Base-by-base conservation (phyloP, 108 stramenopile species). In the Pseudonitzschia pungens region DNA sequence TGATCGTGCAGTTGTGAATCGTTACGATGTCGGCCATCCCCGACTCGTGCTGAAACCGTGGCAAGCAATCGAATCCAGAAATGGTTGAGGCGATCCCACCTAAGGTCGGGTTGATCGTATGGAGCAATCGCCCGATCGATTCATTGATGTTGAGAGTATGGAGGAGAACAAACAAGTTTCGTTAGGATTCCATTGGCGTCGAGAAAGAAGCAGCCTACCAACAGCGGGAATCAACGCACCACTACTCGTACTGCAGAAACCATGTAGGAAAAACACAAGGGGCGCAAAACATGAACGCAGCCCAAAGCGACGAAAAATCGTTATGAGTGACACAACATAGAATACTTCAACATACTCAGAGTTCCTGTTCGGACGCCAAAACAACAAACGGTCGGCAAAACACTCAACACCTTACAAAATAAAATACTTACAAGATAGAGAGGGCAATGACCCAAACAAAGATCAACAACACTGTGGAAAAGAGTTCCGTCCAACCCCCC, bases 401-500 rank as follows among this genome's bases (percentile, higher is more conserved):
- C 7, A 55, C 26, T 2, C 31, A 58, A 2, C 4, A 58, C 70
- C 43, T 71, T 57, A 7, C 32, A 29, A 32, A 5, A 32, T 18
- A 59, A 59, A 32, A 31, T 1, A 24, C 51, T 52, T 29, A 40
- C 63, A 85, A 52, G 24, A 82, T 62, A 26, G 83, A 75, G 45
- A 74, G 32, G 42, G 53, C 58, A 50, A 84, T 62, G 26, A 70
- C 72, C 84, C 84, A 84, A 2, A 75, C 41, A 18, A 81, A 44
- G 36, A 81, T 69, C 43, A 75, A 40, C 31, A 81, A 62, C 33
- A 75, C 74, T 21, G 65, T 65, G 2, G 60, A 63, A 11, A 64
- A 75, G 9, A 84, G 53, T 62, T 86, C 85, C 58, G 72, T 8
- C 85, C 82, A 83, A 0, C 82, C 82, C 21, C 85, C 85, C 58